Evolutionary conservation across 805 yeast species (phyloP), one percentile per base, ranked within the genome.

Genomic region (Metahyphopichia silvanorum): DNA sequence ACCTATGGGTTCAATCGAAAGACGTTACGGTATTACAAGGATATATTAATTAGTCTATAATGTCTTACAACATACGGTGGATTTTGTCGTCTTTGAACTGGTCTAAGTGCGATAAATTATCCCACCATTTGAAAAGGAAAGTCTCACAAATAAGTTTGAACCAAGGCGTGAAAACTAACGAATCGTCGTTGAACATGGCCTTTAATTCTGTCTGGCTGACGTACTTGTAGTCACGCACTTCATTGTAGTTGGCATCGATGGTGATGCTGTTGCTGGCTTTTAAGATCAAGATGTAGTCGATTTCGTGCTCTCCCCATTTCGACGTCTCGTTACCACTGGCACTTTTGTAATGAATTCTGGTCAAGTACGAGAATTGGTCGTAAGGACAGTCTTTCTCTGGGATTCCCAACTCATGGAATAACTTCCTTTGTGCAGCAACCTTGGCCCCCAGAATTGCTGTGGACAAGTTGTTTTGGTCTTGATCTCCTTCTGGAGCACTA

Each of bases 291-390:
- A 93, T 93, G 60, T 93, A 93, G 62, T 93, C 99, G 44, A 93
- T 83, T 63, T 91, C 98, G 53, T 91, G 98, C 57, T 91, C 98
- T 27, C 98, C 98, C 98, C 98, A 91, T 34, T 75, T 73, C 19
- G 59, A 51, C 15, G 80, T 86, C 22, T 51, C 46, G 13, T 79
- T 86, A 29, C 88, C 87, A 41, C 77, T 69, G 4, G 82, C 77
- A 6, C 97, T 88, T 71, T 81, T 83, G 64, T 93, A 93, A 62
- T 93, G 98, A 46, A 93, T 93, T 63, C 98, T 79, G 14, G 96
- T 91, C 50, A 93, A 69, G 57, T 80, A 93, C 40, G 83, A 76
- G 66, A 91, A 89, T 21, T 74, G 64, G 3, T 80, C 82, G 11
- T 75, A 39, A 5, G 91, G 86, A 5, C 71, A 72, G 34, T 82